A percentile compares a stretch with the other conserved stretches of the same genome.
Conservation (phyloP, 129 eudicot genomes). For the Flaveria robusta region DNA sequence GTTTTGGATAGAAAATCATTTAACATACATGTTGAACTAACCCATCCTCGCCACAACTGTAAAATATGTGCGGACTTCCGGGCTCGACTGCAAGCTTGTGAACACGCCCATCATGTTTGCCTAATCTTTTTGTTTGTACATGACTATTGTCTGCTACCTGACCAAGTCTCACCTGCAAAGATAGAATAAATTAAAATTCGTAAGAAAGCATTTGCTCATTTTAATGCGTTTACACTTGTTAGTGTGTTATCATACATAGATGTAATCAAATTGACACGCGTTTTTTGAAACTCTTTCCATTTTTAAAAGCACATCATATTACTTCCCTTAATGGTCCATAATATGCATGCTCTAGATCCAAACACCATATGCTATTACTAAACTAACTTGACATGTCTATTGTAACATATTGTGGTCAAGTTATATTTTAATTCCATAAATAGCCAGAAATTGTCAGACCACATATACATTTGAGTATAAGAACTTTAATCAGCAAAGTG, state of each 20-base stretch:
- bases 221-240: not conserved
- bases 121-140: conserved; percentile 65
- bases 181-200: not conserved
- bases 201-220: not conserved
- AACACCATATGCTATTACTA: not conserved
- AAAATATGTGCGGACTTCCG: conserved; percentile 75
- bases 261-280: no score
- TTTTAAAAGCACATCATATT: no score
- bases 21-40: conserved; percentile 73
- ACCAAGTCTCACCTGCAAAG: conserved; percentile 75
- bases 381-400: not conserved
- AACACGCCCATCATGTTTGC: conserved; percentile 77
- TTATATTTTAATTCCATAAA: not conserved
- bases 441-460: not conserved
- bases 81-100: conserved; percentile 89
- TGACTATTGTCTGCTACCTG: conserved; percentile 54
- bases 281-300: no score
- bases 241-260: no score
- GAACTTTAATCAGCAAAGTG: not conserved
- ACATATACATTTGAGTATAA: not conserved
- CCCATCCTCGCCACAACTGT: conserved; percentile 92
- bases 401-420: not conserved
- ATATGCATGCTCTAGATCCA: not conserved
- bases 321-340: no score
- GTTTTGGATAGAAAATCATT: conserved; percentile 1